Conservation (phyloP, 202 grass and related monocot genomes). For the Carex arenaria region DNA sequence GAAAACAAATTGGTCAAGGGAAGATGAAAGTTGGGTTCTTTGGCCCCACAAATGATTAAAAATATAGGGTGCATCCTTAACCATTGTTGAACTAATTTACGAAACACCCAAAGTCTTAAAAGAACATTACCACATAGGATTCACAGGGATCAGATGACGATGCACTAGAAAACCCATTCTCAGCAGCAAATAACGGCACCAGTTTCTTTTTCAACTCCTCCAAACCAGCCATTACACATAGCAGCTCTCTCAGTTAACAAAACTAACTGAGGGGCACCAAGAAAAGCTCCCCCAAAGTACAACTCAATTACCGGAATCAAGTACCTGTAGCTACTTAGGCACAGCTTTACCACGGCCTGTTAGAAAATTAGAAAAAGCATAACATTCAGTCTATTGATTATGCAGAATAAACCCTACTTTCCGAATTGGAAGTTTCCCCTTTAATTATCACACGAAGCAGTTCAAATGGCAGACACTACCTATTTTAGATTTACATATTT, state of each 20-base stretch:
- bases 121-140: slow-evolving; percentile 52
- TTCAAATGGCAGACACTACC: not conserved
- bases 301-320: not conserved
- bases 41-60: not conserved
- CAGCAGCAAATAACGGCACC: slow-evolving; percentile 68
- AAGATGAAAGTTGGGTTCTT: not conserved
- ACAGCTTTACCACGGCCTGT: not conserved
- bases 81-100: not conserved
- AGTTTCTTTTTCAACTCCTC: slow-evolving; percentile 94
- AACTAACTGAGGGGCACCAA: not conserved
- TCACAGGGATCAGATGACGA: slow-evolving; percentile 39
- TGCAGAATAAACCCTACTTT: not conserved
- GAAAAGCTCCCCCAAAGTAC: not conserved
- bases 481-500: not conserved
- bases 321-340: not conserved
- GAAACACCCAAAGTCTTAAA: not conserved
- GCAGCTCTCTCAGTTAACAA: not conserved
- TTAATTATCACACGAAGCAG: not conserved
- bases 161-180: slow-evolving; percentile 30
- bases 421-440: not conserved
- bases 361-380: not conserved
- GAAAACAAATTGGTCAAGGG: not conserved
- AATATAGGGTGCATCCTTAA: not conserved
- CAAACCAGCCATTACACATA: slow-evolving; percentile 58
- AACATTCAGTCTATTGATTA: not conserved